These are phyloP conservation scores for Onygena corvina DNA, from an alignment of 2,329 filamentous ascomycete genomes.

Conservation along the genomic window DNA sequence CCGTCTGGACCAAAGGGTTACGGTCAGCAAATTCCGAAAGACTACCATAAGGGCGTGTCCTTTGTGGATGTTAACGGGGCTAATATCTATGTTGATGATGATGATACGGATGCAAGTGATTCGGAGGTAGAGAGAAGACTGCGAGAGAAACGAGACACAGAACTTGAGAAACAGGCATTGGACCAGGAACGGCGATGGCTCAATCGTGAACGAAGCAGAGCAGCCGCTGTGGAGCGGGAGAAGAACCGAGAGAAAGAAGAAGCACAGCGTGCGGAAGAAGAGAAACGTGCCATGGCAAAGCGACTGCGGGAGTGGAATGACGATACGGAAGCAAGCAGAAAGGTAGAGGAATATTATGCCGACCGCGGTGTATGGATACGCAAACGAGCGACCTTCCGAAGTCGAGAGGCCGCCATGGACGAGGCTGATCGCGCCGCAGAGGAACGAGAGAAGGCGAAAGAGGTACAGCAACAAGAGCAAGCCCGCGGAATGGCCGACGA, in stretches of 20 bases:
- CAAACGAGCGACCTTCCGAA: slow-evolving; percentile 61
- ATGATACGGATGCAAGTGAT: slow-evolving; percentile 79
- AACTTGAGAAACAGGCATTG: slow-evolving; percentile 66
- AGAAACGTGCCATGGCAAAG: slow-evolving; percentile 56
- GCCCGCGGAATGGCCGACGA: slow-evolving; percentile 77
- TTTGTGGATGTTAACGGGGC: slow-evolving; percentile 71
- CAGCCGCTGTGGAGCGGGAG: slow-evolving; percentile 75
- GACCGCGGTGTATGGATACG: slow-evolving; percentile 77
- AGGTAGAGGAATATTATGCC: slow-evolving; percentile 69
- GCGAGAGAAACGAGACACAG: slow-evolving; percentile 56
- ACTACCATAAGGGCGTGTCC: slow-evolving; percentile 63
- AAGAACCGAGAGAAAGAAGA: slow-evolving; percentile 68
- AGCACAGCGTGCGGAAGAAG: slow-evolving; percentile 50
- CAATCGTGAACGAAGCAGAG: slow-evolving; percentile 72
- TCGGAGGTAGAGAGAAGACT: slow-evolving; percentile 68
- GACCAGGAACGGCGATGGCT: slow-evolving; percentile 85
- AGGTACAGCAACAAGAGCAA: slow-evolving; percentile 60
- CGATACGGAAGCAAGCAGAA: slow-evolving; percentile 62
- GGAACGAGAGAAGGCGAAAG: slow-evolving; percentile 57
- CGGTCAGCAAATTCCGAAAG: slow-evolving; percentile 51
- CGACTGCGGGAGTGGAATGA: slow-evolving; percentile 78
- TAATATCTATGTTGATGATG: slow-evolving; percentile 61
- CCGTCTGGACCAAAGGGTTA: slow-evolving; percentile 59
- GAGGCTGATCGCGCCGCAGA: slow-evolving; percentile 73
- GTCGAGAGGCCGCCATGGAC: slow-evolving; percentile 63